A percentile compares a stretch with the other conserved stretches of the same genome.
These are phyloP conservation scores for Metrosideros polymorpha DNA, from an alignment of 441 rosid species.

Conservation along the genomic window DNA sequence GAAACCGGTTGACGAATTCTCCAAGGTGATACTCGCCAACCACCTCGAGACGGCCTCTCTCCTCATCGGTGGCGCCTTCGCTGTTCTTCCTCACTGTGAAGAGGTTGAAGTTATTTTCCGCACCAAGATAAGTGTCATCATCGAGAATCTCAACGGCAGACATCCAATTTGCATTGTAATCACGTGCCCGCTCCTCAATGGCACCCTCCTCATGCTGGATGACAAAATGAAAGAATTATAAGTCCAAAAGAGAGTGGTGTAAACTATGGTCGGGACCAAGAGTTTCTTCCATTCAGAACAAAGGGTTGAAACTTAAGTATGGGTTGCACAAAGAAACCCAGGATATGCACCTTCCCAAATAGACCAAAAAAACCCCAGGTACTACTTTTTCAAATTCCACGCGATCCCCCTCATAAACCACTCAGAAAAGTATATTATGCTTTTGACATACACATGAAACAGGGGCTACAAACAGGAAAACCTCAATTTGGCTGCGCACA, in stretches of 20 bases:
- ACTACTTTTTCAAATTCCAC: background rate
- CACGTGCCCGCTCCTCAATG: constrained; percentile 96
- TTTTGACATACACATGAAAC: background rate
- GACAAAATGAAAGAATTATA: background rate
- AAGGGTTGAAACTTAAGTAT: background rate
- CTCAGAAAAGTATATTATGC: background rate
- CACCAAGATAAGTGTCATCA: constrained; percentile 88
- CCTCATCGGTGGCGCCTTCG: constrained; percentile 98
- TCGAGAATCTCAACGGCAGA: constrained; percentile 97
- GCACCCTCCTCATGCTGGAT: constrained; percentile 98
- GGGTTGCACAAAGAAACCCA: background rate
- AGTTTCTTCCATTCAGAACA: background rate
- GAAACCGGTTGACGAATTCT: constrained; percentile 81
- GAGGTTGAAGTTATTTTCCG: constrained; percentile 85
- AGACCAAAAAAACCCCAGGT: background rate
- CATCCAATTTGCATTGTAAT: constrained; percentile 98
- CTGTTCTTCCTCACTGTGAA: constrained; percentile 91
- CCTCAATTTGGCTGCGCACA: background rate
- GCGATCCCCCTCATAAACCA: background rate
- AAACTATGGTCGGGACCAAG: background rate
- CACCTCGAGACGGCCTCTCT: constrained; percentile 90
- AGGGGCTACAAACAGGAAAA: background rate
- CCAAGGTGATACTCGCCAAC: constrained; percentile 98
- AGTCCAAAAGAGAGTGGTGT: background rate
- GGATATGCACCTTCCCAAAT: background rate